Conservation (phyloP, 2,329 filamentous ascomycete species). For the Laburnicola sp. region DNA sequence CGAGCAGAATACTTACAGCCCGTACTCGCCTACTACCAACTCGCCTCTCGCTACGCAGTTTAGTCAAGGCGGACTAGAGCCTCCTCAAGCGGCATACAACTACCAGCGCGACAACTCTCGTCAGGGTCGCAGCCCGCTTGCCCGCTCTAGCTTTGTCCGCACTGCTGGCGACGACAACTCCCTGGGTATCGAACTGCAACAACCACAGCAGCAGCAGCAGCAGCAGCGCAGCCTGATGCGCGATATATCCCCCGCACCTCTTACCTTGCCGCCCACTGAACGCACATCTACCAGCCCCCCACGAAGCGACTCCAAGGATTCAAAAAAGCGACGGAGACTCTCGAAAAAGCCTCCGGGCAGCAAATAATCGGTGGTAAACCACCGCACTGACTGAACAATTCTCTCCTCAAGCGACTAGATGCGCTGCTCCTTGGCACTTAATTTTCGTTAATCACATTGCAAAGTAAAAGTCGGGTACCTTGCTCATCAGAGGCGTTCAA, state of each 20-base stretch:
- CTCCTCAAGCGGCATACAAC: conserved; percentile 36
- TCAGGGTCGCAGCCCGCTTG: conserved; percentile 51
- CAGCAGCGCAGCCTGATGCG: conserved; percentile 40
- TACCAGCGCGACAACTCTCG: conserved; percentile 23
- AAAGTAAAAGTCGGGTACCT: too few relatives aligned
- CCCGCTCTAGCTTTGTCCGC: conserved; percentile 49
- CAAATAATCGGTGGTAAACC: background rate
- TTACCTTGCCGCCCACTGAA: conserved; percentile 20
- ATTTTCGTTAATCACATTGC: too few relatives aligned
- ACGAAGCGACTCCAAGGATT: conserved; percentile 39
- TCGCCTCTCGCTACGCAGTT: conserved; percentile 40
- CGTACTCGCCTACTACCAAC: conserved; percentile 23
- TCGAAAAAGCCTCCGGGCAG: conserved; percentile 38
- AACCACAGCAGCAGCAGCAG: conserved; percentile 27
- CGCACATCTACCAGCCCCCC: conserved; percentile 23
- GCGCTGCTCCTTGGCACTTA: too few relatives aligned
- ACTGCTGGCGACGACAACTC: conserved; percentile 29
- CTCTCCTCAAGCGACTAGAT: background rate
- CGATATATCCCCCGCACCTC: conserved; percentile 38
- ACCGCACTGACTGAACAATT: background rate
- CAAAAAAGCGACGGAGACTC: conserved; percentile 37
- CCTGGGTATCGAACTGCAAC: conserved; percentile 39
- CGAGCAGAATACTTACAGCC: conserved; percentile 19
- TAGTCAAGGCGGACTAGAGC: conserved; percentile 27
- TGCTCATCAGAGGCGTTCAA: too few relatives aligned